These are phyloP conservation scores for Passiflora organensis DNA, from an alignment of 345 rosid species.

Conservation along the genomic window DNA sequence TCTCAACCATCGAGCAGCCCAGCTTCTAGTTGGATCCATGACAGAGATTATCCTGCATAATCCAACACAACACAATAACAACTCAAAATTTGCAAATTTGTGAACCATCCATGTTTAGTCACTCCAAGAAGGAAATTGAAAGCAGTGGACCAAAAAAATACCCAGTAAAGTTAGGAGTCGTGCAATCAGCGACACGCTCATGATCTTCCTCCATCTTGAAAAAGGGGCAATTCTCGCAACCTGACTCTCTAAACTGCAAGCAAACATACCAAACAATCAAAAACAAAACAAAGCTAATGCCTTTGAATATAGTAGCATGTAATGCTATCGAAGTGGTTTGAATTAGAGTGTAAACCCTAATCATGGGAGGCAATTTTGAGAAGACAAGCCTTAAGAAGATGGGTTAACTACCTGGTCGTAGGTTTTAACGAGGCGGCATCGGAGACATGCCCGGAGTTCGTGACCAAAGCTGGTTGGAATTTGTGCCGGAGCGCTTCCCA, in stretches of 20 bases:
- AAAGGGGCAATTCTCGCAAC: constrained; percentile 83
- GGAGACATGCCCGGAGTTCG: constrained; percentile 81
- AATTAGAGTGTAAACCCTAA: too few species aligned
- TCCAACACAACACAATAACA: not conserved
- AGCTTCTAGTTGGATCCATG: constrained; percentile 90
- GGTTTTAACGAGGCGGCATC: constrained; percentile 84
- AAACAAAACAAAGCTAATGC: not conserved
- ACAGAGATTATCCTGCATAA: constrained; percentile 74
- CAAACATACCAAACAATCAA: not conserved
- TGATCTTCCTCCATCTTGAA: constrained; percentile 85
- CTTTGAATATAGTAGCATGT: not conserved
- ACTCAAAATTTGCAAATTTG: not conserved
- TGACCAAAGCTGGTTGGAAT: constrained; percentile 95
- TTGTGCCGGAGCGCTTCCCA: constrained; percentile 67
- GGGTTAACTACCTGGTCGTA: constrained; percentile 55
- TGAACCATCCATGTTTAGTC: not conserved
- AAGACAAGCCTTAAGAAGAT: too few species aligned
- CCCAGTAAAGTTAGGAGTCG: constrained; percentile 86
- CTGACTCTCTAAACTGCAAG: constrained; percentile 63
- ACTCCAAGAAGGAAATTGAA: not conserved
- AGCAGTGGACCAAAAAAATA: too few species aligned
- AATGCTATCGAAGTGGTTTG: too few species aligned
- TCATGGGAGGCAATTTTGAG: not conserved
- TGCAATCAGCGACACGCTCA: constrained; percentile 77
- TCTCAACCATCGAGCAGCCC: constrained; percentile 98